Conservation (phyloP, 2,329 filamentous ascomycete genomes). For the Aureobasidium sp. region DNA sequence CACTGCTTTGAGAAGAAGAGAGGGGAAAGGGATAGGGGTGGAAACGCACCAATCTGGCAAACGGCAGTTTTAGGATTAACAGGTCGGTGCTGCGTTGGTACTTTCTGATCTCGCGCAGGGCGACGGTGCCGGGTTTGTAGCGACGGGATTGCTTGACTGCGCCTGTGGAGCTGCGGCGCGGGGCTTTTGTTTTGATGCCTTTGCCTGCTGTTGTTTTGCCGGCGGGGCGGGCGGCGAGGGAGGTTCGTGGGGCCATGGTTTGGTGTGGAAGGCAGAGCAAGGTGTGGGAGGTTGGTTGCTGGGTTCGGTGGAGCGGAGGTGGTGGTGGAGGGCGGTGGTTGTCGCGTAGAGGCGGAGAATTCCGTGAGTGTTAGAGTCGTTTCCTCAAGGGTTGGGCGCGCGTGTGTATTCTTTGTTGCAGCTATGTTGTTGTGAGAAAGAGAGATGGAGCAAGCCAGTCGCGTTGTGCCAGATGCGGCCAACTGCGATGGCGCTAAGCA, state of each 20-base stretch:
- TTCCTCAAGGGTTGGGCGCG: background rate
- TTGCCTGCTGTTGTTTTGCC: constrained; percentile 22
- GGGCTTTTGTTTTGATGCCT: constrained; percentile 13
- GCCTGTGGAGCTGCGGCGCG: background rate
- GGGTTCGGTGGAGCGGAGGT: background rate
- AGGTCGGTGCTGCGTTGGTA: constrained; percentile 98
- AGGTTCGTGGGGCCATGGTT: constrained; percentile 1
- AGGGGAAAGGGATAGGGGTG: background rate
- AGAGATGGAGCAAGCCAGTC: background rate
- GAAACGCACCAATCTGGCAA: constrained; percentile 73
- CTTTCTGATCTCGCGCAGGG: constrained; percentile 95
- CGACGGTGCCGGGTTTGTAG: constrained; percentile 66
- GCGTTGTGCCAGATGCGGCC: background rate
- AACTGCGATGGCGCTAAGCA: background rate
- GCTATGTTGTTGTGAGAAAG: background rate
- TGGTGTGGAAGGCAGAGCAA: background rate
- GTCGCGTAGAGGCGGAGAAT: too few relatives aligned
- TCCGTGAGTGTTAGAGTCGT: too few relatives aligned
- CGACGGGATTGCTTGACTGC: constrained; percentile 28
- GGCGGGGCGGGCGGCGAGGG: constrained; percentile 18
- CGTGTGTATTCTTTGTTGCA: too few relatives aligned
- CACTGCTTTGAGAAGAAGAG: background rate
- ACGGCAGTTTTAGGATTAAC: constrained; percentile 92
- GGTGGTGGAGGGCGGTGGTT: too few relatives aligned
- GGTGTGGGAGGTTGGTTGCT: background rate